Percentiles rank a stretch among this genome's conserved stretches.
Evolutionary conservation across 2,329 filamentous ascomycete species (phyloP).

Genomic region (Aspergillus hiratsukae): DNA sequence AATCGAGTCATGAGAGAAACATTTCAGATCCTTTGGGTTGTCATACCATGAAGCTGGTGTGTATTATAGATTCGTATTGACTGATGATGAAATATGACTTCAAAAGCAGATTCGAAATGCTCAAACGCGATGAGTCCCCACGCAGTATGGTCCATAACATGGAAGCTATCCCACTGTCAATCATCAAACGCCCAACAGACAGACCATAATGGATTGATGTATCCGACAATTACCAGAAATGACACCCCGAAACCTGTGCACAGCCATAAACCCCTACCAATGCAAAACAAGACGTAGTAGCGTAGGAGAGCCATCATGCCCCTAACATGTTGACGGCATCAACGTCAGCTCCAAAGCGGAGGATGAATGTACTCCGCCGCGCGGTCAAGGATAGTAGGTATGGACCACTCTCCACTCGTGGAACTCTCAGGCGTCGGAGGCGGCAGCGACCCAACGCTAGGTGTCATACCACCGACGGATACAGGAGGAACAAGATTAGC

Average conservation of each 20-base stretch:
- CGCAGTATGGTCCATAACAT: too few relatives aligned
- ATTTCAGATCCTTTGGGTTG: background rate
- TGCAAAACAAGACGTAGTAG: background rate
- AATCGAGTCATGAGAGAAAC: background rate
- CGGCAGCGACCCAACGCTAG: conserved; percentile 34
- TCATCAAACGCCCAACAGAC: background rate
- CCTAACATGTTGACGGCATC: too few relatives aligned
- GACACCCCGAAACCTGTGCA: background rate
- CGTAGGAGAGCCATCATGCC: background rate
- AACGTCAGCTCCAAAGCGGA: conserved; percentile 38
- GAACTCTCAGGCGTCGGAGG: conserved; percentile 47
- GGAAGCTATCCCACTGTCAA: background rate
- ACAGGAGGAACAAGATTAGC: conserved; percentile 13
- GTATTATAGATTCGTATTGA: background rate
- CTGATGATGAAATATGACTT: background rate
- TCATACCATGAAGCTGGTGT: background rate
- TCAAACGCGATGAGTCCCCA: background rate
- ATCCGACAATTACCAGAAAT: background rate
- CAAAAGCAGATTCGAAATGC: background rate
- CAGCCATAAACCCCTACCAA: conserved; percentile 1
- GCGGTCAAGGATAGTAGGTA: conserved; percentile 43
- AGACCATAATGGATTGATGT: background rate
- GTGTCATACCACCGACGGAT: conserved; percentile 25
- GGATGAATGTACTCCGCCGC: conserved; percentile 47
- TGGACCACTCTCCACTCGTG: conserved; percentile 44